phyloP scores from a whole-genome alignment of 768 basidiomycete species.

The Hygrocybe coccinea region DNA sequence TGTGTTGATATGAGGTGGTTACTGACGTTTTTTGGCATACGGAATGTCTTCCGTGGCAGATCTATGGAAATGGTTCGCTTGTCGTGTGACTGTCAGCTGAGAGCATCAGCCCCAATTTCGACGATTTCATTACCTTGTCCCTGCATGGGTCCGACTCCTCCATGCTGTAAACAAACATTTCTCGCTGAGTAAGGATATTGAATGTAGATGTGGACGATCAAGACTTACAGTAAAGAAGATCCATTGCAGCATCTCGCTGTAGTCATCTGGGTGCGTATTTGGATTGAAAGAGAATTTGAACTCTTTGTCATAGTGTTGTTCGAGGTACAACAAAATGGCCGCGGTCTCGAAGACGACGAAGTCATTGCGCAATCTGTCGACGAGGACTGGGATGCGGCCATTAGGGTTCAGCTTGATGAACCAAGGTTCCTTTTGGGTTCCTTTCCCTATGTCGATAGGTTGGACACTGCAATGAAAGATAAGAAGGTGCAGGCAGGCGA shows the following conservation, averaged over 20 bases:
- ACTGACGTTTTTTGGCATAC: constrained; percentile 60
- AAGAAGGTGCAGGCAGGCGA: background rate
- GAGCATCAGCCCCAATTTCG: background rate
- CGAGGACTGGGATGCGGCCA: constrained; percentile 63
- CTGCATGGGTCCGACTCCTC: constrained; percentile 85
- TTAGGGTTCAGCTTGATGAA: constrained; percentile 73
- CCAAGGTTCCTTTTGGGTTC: constrained; percentile 79
- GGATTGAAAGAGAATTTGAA: constrained; percentile 62
- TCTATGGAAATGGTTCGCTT: constrained; percentile 67
- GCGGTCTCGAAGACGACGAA: constrained; percentile 73
- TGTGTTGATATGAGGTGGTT: background rate
- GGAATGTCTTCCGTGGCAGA: constrained; percentile 63
- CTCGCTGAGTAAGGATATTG: background rate
- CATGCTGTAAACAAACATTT: constrained; percentile 46
- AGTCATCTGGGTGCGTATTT: constrained; percentile 47
- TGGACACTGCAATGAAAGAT: background rate
- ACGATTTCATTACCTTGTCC: constrained; percentile 43
- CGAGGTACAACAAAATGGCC: constrained; percentile 80
- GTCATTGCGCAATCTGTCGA: constrained; percentile 55
- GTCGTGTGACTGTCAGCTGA: background rate
- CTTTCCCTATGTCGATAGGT: constrained; percentile 56
- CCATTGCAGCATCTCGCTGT: constrained; percentile 78
- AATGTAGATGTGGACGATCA: background rate
- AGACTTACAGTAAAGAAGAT: constrained; percentile 72
- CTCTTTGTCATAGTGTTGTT: constrained; percentile 77